Evolutionary conservation across 164 flowering plant genomes (phyloP), one percentile per base, ranked within the genome.

Genomic region (Houttuynia cordata): DNA sequence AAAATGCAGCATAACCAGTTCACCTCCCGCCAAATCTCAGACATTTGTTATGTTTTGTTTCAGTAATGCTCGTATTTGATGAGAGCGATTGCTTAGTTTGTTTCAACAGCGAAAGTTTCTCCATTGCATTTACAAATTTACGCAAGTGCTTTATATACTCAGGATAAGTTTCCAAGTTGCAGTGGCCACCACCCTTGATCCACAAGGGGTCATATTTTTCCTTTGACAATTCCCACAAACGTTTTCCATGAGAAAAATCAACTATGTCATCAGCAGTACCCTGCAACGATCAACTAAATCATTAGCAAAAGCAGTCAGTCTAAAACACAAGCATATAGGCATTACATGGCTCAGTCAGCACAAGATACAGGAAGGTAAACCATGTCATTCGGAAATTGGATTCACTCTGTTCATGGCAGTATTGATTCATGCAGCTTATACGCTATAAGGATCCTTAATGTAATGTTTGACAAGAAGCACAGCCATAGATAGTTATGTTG

Each of bases 141-240:
- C 95, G 76, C 70, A 94, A 68, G 76, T 94, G 95, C 68, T 82
- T 86, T 39, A 94, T 91, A 80, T 83, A 94, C 76, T 94, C 97
- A 0, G 99, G 97, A 69, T 78, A 94, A 12, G 96, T 86, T 68
- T 94, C 99, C 21, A 94, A 81, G 78, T 94, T 94, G 76, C 96
- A 94, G 70, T 94, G 99, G 1, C 96, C 96, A 14, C 97, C 99
- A 8, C 97, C 96, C 63, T 91, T 77, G 13, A 94, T 79, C 99
- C 99, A 94, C 55, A 94, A 69, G 0, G 99, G 99, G 22, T 94
- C 97, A 60, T 85, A 94, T 65, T 91, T 94, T 68, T 86, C 97
- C 72, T 84, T 87, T n/a, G 96, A 53, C 37, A 94, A 85, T 63
- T 94, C 97, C 97, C 93, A 94, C 62, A 94, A 64, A 14, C 96